These are phyloP conservation scores for Elaeis guineensis DNA, from an alignment of 176 grass and related monocot genomes.

Conservation along the genomic window DNA sequence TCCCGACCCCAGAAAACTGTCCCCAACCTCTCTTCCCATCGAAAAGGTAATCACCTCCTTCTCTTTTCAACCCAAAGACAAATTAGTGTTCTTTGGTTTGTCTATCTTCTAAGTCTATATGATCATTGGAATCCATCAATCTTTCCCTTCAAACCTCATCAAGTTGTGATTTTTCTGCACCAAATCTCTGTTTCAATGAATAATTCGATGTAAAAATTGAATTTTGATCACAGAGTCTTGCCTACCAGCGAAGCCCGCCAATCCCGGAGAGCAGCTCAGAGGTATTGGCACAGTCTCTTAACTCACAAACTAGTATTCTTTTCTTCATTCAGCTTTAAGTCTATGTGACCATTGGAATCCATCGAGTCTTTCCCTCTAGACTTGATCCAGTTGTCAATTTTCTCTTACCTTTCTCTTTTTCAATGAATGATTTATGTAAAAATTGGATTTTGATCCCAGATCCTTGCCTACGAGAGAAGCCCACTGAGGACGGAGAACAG, in stretches of 20 bases:
- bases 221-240: conserved; percentile 17
- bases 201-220: not conserved
- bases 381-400: not conserved
- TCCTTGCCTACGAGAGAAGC: conserved; percentile 19
- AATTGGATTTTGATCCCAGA: conserved; percentile 17
- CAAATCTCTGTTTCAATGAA: no score
- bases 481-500: not conserved
- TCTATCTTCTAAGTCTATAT: no score
- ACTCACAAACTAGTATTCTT: not conserved
- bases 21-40: not conserved
- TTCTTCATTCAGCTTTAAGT: no score
- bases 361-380: not conserved
- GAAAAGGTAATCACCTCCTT: conserved; percentile 4
- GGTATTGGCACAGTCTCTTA: conserved; percentile 9
- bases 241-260: conserved; percentile 20
- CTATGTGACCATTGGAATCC: no score
- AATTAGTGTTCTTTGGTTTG: no score
- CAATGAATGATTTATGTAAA: not conserved
- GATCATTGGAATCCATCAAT: not conserved
- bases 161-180: no score
- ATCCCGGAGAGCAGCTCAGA: conserved; percentile 11
- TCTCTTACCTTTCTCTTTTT: not conserved
- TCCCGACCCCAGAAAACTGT: conserved; percentile 5
- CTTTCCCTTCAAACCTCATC: not conserved
- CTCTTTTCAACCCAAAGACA: no score